Evolutionary conservation across 169 alveolate genomes (phyloP).

Genomic region (Blepharisma undulans): DNA sequence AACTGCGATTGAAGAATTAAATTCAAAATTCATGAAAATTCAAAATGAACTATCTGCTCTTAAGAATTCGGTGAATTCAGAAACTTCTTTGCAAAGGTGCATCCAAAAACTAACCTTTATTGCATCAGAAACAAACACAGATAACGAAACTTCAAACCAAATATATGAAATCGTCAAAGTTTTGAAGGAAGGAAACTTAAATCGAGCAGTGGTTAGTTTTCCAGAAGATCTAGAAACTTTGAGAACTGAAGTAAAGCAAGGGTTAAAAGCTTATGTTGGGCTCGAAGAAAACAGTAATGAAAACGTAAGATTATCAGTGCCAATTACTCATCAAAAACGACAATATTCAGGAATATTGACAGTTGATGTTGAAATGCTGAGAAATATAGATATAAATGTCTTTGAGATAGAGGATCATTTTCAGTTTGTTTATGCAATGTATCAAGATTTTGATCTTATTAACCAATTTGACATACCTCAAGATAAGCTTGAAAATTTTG

Average conservation of each 20-base stretch:
- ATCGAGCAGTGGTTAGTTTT: neutral
- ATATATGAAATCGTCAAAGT: neutral
- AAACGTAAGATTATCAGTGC: neutral
- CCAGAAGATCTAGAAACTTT: neutral
- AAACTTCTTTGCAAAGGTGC: neutral
- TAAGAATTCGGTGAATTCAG: neutral
- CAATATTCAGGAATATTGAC: neutral
- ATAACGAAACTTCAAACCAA: neutral
- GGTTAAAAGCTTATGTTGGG: neutral
- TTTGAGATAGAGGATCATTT: constrained; percentile 2
- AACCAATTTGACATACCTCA: neutral
- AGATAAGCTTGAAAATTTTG: neutral
- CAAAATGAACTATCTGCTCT: neutral
- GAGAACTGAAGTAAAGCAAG: neutral
- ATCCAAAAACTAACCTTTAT: constrained; percentile 1
- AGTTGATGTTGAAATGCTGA: neutral
- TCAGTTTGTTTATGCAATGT: neutral
- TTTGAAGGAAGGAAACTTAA: constrained; percentile 17
- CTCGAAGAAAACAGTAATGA: neutral
- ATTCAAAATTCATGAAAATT: neutral
- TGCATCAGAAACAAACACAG: neutral
- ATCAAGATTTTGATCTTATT: constrained; percentile 3
- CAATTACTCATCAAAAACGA: neutral
- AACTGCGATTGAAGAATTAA: neutral
- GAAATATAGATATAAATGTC: neutral